phyloP scores from a whole-genome alignment of 352 stramenopile species.

The Aphanomyces euteiches region DNA sequence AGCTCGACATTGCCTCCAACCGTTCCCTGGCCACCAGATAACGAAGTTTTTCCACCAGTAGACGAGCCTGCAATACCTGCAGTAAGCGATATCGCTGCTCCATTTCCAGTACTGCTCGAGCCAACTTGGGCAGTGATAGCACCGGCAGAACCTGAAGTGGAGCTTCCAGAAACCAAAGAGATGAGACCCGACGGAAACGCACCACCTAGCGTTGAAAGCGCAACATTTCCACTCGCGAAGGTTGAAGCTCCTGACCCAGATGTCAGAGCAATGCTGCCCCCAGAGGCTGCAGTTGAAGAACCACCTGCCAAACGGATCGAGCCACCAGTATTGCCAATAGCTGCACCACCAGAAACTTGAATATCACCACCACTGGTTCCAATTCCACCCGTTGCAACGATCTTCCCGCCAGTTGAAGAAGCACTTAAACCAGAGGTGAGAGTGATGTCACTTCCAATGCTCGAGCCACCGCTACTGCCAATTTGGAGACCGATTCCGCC shows the following conservation, averaged over 20 bases:
- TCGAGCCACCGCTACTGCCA: background rate
- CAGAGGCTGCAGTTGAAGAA: conserved; percentile 1
- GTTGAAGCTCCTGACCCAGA: background rate
- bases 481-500: conserved; percentile 2
- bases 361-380: conserved; percentile 16
- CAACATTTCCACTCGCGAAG: conserved; percentile 19
- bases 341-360: conserved; percentile 12
- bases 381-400: background rate
- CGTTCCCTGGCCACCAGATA: conserved; percentile 29
- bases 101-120: conserved; percentile 11
- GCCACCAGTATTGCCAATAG: conserved; percentile 4
- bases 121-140: background rate
- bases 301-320: conserved; percentile 15
- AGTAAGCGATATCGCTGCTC: conserved; percentile 34
- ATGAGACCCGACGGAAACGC: conserved; percentile 16
- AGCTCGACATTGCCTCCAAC: conserved; percentile 36
- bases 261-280: conserved; percentile 6
- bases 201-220: conserved; percentile 11
- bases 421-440: background rate
- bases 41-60: conserved; percentile 32
- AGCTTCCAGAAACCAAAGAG: conserved; percentile 15
- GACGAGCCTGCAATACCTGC: conserved; percentile 39
- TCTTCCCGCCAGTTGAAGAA: conserved; percentile 1
- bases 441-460: background rate
- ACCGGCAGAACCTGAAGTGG: conserved; percentile 6